Evolutionary conservation across 352 stramenopile species (phyloP), one percentile per base, ranked within the genome.

Genomic region (Phytophthora tubulina): DNA sequence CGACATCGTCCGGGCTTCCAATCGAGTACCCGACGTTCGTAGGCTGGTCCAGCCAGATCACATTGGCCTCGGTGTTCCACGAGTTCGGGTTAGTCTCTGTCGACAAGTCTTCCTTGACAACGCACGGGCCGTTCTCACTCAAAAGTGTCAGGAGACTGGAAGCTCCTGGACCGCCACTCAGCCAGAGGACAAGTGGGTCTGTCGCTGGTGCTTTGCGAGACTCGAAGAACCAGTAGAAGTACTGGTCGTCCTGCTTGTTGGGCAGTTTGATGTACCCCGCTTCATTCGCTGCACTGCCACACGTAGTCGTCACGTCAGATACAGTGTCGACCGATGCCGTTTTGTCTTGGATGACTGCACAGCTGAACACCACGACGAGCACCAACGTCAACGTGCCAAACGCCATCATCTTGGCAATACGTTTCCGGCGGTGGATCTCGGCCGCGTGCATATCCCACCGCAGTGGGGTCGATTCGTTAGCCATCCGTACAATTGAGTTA

Each of bases 161-260:
- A 57, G 54, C 80, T 2, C 85, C 85, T 2, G 82, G 81, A 0
- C 85, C 84, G 3, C 81, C 85, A 39, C 74, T 86, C 21, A 92
- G 50, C 85, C 85, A 91, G 3, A 92, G 72, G 27, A 92, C 54
- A 3, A 91, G 58, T 35, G 85, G 84, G 33, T 86, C 84, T 6
- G 63, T 76, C 21, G 27, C 36, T 27, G 70, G 55, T 11, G 76
- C 64, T 3, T 69, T 64, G 39, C 88, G 76, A 13, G 79, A 84
- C 71, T 93, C 76, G 49, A 87, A 82, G 60, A 86, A 82, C 83
- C 83, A 91, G 67, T 93, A 93, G 60, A 92, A 89, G 32, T 79
- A 76, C 36, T 84, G 68, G 38, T 88, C 80, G 52, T 88, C 76
- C 45, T 78, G 76, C 33, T 73, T 82, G 42, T 85, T 73, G 35